Base-by-base conservation (phyloP, 371 early-diverging fungal species). In the Enteropsectra breve region DNA sequence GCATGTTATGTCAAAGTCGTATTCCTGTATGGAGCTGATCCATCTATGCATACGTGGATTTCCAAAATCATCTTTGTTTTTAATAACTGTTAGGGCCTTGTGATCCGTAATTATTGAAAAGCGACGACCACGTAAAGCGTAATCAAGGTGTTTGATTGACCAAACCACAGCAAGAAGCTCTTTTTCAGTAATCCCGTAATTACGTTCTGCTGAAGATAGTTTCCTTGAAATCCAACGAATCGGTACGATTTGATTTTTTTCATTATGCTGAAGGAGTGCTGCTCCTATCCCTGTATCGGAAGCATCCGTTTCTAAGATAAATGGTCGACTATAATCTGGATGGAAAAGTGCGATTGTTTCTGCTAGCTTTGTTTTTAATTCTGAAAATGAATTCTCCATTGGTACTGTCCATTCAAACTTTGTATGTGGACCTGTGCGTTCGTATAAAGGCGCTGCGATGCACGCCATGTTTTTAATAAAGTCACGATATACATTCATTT, bases 71-170 rank as follows among this genome's bases (percentile, higher is more conserved):
- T 11, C 36, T 40, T 69, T 75, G 26, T 64, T 62, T 68, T 23
- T 54, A 1, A 66, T 49, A 13, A 47, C 13, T 34, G 1, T 29
- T 60, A 72, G n/a, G 21, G 73, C 63, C 60, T 68, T 75, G 40
- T 75, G 72, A 46, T 75, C 75, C 1, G 72, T 72, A 36, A 38
- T 55, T 30, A 75, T 15, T 36, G n/a, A 43, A 53, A 72, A 75
- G 43, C 26, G 57, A 36, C 52, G 59, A 29, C 65, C 72, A 58
- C 29, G 55, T 33, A 72, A 36, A 1, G 61, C 26, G 45, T 63
- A 64, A 32, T 66, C 68, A 58, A 73, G 57, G 36, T 75, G 58
- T 13, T 75, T 52, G 3, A 68, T 53, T 61, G 34, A 68, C 45
- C 43, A 63, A 15, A 18, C 30, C n/a, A 68, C 47, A 6, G 68